Evolutionary conservation across 2,329 filamentous ascomycete genomes (phyloP).

Genomic region (Hypomyces perniciosus): DNA sequence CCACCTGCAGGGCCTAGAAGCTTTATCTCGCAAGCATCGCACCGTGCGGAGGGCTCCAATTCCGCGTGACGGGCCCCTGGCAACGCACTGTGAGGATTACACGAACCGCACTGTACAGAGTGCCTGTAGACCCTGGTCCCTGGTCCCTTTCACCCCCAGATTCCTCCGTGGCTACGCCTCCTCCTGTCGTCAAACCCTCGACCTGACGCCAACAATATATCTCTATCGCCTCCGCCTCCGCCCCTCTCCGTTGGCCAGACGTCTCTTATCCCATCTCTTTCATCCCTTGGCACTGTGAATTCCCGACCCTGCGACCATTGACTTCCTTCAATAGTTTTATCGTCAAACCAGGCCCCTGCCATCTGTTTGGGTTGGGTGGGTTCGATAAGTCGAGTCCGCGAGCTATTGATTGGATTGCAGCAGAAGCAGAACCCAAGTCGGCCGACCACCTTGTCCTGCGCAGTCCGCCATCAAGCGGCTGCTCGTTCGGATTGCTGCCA

Average conservation of each 20-base stretch:
- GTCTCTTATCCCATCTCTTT: background rate
- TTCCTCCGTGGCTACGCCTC: slow-evolving; percentile 12
- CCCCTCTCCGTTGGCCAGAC: background rate
- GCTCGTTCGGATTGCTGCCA: background rate
- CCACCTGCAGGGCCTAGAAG: too few relatives aligned
- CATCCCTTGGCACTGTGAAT: background rate
- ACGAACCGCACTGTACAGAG: too few relatives aligned
- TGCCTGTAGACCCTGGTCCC: background rate
- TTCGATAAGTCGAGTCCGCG: slow-evolving; percentile 7
- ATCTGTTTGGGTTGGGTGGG: slow-evolving; percentile 2
- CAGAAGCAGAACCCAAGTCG: slow-evolving; percentile 1
- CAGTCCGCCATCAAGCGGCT: slow-evolving; percentile 9
- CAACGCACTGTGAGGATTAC: too few relatives aligned
- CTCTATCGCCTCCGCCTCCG: background rate
- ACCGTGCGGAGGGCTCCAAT: too few relatives aligned
- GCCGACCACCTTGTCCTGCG: slow-evolving; percentile 6
- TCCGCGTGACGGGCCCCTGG: too few relatives aligned
- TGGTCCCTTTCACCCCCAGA: slow-evolving; percentile 4
- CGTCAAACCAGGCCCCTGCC: slow-evolving; percentile 2
- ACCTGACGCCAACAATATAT: background rate
- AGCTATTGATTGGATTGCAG: slow-evolving; percentile 10
- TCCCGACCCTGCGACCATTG: too few relatives aligned
- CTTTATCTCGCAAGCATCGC: too few relatives aligned
- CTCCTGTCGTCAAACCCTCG: slow-evolving; percentile 5
- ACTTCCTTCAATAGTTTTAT: background rate